Evolutionary conservation across 1,139 yeast genomes (phyloP).

Genomic region (Saccharomycopsis phalli): DNA sequence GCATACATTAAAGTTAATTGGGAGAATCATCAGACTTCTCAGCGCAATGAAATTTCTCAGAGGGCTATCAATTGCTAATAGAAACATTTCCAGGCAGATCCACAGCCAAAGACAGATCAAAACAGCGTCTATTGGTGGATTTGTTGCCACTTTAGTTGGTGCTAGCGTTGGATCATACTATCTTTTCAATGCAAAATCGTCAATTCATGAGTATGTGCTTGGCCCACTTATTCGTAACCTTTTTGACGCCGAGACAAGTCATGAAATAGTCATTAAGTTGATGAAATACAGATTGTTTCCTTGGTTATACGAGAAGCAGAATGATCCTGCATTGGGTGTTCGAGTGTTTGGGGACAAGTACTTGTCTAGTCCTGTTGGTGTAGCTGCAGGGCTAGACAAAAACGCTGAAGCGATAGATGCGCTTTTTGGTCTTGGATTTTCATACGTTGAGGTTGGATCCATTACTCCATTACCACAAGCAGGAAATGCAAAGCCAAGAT

Average conservation of each 20-base stretch:
- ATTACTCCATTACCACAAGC: slow-evolving; percentile 90
- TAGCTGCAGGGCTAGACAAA: slow-evolving; percentile 95
- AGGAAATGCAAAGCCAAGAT: slow-evolving; percentile 87
- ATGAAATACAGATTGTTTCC: slow-evolving; percentile 70
- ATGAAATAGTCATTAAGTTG: slow-evolving; percentile 58
- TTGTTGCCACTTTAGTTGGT: slow-evolving; percentile 1
- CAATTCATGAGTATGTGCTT: slow-evolving; percentile 68
- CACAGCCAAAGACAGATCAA: background rate
- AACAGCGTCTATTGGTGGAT: background rate
- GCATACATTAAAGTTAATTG: background rate
- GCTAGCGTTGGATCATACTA: slow-evolving; percentile 30
- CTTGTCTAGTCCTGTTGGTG: slow-evolving; percentile 72
- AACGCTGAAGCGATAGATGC: slow-evolving; percentile 92
- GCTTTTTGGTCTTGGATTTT: slow-evolving; percentile 68
- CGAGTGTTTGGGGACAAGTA: slow-evolving; percentile 43
- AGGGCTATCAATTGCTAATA: background rate
- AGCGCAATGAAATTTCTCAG: background rate
- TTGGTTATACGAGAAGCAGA: slow-evolving; percentile 38
- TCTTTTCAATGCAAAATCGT: slow-evolving; percentile 68
- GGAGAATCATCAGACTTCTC: background rate
- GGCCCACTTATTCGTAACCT: slow-evolving; percentile 68
- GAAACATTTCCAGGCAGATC: background rate
- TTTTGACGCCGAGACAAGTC: slow-evolving; percentile 82
- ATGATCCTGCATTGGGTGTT: slow-evolving; percentile 47
- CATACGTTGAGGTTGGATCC: slow-evolving; percentile 89